Evolutionary conservation across 176 grass and related monocot species (phyloP).

Genomic region (Paspalum notatum): DNA sequence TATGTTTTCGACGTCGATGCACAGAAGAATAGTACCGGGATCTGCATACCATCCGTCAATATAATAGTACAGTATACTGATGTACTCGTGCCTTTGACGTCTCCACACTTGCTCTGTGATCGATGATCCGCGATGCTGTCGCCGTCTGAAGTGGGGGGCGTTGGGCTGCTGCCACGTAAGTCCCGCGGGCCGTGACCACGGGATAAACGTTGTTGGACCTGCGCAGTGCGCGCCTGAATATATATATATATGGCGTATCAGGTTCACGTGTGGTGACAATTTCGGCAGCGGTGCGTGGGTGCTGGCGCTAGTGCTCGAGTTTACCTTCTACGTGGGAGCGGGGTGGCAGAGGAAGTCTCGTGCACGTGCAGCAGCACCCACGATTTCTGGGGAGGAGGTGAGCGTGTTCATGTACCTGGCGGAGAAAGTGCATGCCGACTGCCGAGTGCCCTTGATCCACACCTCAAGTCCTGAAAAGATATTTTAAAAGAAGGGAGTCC

Average conservation of each 20-base stretch:
- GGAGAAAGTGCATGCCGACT: background rate
- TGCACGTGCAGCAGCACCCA: background rate
- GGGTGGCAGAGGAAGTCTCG: constrained; percentile 27
- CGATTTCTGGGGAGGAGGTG: background rate
- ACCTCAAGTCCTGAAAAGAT: no score
- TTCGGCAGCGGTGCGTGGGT: background rate
- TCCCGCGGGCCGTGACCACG: no score
- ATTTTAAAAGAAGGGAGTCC: no score
- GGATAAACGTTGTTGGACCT: no score
- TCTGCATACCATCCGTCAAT: background rate
- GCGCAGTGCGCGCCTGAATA: background rate
- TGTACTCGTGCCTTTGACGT: background rate
- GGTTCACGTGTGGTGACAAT: background rate
- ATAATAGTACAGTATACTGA: background rate
- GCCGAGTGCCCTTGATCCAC: no score
- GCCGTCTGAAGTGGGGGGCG: background rate
- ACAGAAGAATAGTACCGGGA: background rate
- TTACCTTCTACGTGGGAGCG: background rate
- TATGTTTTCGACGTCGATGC: background rate
- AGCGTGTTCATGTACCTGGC: background rate
- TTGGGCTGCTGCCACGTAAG: background rate
- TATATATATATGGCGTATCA: background rate
- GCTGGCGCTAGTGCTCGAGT: background rate
- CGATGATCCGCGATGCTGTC: background rate
- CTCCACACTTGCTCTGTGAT: background rate